These are phyloP conservation scores for Candida saitoana DNA, from an alignment of 805 yeast genomes.

Conservation along the genomic window DNA sequence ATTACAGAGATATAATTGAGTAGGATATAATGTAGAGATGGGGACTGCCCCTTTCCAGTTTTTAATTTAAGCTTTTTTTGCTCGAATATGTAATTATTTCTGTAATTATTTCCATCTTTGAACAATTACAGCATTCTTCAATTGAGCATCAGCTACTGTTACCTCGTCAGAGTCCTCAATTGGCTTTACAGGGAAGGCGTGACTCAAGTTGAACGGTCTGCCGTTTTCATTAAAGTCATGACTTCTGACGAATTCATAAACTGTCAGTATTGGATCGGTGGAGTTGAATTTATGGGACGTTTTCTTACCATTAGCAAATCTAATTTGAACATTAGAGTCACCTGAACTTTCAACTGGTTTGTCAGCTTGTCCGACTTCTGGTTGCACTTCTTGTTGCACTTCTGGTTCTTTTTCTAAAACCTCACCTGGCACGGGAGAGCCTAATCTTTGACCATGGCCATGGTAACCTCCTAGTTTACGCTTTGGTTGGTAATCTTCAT, in stretches of 20 bases:
- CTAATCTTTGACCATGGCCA: slow-evolving; percentile 82
- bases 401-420: slow-evolving; percentile 32
- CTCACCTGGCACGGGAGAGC: slow-evolving; percentile 85
- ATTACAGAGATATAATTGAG: neutral
- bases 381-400: slow-evolving; percentile 16
- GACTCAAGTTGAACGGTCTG: slow-evolving; percentile 62
- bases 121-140: slow-evolving; percentile 80
- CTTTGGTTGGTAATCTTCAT: slow-evolving; percentile 73
- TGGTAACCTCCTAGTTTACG: slow-evolving; percentile 58
- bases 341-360: slow-evolving; percentile 40
- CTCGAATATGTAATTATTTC: neutral
- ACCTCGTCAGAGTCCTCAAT: slow-evolving; percentile 49
- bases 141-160: slow-evolving; percentile 69
- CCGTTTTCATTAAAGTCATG: slow-evolving; percentile 43
- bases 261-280: slow-evolving; percentile 56
- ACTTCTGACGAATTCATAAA: slow-evolving; percentile 62
- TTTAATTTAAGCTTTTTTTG: too few species aligned
- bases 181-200: slow-evolving; percentile 78
- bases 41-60: too few species aligned
- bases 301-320: slow-evolving; percentile 79
- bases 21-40: neutral
- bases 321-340: slow-evolving; percentile 72
- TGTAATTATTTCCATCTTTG: slow-evolving; percentile 64
- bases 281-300: slow-evolving; percentile 61
- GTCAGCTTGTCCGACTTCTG: slow-evolving; percentile 16